Base-by-base conservation (phyloP, 2,329 filamentous ascomycete genomes). In the Paramyrothecium roridum region DNA sequence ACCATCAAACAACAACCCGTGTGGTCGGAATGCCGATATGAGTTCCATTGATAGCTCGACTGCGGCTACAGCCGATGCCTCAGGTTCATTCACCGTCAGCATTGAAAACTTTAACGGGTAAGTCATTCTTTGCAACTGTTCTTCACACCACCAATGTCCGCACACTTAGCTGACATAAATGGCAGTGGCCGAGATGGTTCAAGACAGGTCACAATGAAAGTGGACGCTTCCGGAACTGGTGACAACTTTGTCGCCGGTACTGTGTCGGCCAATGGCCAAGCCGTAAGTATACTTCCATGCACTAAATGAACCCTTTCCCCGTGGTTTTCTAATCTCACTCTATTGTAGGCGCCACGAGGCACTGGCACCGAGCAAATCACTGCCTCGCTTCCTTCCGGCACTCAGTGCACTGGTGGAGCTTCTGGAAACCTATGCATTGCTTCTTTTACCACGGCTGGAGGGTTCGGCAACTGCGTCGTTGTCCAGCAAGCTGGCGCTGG, bases 91-190 rank as follows among this genome's bases (percentile, higher is more conserved):
- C 50, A 56, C 43, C 10, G 54, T 56, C 7, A 19, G 50, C 22
- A 52, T 58, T 17, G n/a, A 58, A 47, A 56, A 58, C 54, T 58
- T 58, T 22, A 58, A 58, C n/a, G 57, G 57, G 54, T 58, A 26
- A 34, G 56, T 50, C 17, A 13, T 23, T 16, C 21, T 23, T 48
- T 3, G 2, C 48, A 30, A 30, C n/a, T n/a, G n/a, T n/a, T n/a
- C n/a, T n/a, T n/a, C 22, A 3, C n/a, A n/a, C 34, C 19, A 21
- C 20, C 11, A 8, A 20, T 11, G 20, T 11, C 8, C 8, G 21
- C 20, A 12, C 7, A 30, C 50, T 34, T 22, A 34, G 11, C 50
- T 48, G 22, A 55, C 10, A 2, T 19, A 16, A 23, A 30, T 3
- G 20, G n/a, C 22, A 58, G 56, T 50, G 57, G 57, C 50, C 30